Evolutionary conservation across 2,329 filamentous ascomycete genomes (phyloP), one percentile per base, ranked within the genome.

Genomic region (Emmonsia crescens): DNA sequence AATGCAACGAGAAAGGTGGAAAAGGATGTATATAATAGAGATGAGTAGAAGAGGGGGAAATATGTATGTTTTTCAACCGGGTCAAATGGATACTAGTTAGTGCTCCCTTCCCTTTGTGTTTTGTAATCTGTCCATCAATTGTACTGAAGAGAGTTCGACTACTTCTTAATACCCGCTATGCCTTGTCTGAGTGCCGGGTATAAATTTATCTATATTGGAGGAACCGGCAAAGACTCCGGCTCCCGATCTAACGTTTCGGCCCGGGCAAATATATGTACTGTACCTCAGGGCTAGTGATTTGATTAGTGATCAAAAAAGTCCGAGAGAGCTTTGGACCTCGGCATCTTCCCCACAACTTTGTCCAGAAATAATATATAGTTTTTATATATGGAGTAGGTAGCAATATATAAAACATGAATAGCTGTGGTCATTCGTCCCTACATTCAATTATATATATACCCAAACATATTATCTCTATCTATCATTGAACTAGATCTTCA

Each of bases 291-390:
- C n/a, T n/a, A n/a, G n/a, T n/a, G n/a, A n/a, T n/a, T n/a, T n/a
- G n/a, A n/a, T n/a, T n/a, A n/a, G n/a, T n/a, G n/a, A n/a, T n/a
- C n/a, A 24, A 9, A 33, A 40, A 31, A 36, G 8, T 38, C 36
- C 31, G 52, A 38, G 52, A 38, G n/a, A 55, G 31, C 52, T 24
- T 9, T 38, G 59, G n/a, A 57, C 59, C 52, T 55, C 59, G 52
- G 59, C 52, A 56, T 55, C 49, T 46, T 56, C 36, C 29, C 14
- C 27, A 21, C 12, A 3, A 27, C 6, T n/a, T n/a, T n/a, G n/a
- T n/a, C n/a, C n/a, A n/a, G n/a, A 49, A 36, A 36, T 36, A 36
- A 36, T 2, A 38, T 38, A 38, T 38, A 38, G 36, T 12, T 38
- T 14, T 38, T 38, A 38, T 42, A n/a, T 42, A 6, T 42, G 5